Conservation (phyloP, 2,329 filamentous ascomycete genomes). For the Claviceps digitariae region DNA sequence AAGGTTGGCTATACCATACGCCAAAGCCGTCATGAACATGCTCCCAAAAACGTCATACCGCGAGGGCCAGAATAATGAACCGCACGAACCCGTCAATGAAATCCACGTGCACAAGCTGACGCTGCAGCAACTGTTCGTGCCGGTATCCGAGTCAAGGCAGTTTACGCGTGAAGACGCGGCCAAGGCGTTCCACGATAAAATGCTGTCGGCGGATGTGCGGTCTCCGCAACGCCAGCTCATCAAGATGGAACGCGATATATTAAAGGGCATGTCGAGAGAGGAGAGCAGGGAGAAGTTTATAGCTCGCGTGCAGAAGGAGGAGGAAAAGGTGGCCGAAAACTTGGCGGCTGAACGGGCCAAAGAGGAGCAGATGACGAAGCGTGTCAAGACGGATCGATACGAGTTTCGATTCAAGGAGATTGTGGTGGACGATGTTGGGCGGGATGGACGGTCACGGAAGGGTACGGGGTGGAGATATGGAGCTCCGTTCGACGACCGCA, state of each 20-base stretch:
- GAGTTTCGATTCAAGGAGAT: conserved; percentile 51
- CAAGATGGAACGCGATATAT: conserved; percentile 35
- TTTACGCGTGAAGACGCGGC: conserved; percentile 55
- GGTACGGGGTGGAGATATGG: conserved; percentile 52
- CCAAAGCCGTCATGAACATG: conserved; percentile 64
- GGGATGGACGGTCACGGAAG: conserved; percentile 33
- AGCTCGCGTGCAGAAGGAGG: conserved; percentile 28
- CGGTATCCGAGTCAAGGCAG: conserved; percentile 47
- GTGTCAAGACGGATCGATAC: conserved; percentile 37
- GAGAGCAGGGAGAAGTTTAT: conserved; percentile 29
- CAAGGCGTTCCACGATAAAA: conserved; percentile 44
- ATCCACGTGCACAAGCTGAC: conserved; percentile 48
- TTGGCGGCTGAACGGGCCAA: conserved; percentile 19
- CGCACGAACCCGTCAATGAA: conserved; percentile 51
- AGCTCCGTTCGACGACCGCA: conserved; percentile 47
- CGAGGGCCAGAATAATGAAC: conserved; percentile 31
- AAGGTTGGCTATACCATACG: conserved; percentile 62
- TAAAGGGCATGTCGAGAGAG: conserved; percentile 20
- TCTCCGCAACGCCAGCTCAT: conserved; percentile 51
- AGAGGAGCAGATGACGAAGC: conserved; percentile 27
- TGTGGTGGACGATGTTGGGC: conserved; percentile 42
- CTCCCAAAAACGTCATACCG: conserved; percentile 54
- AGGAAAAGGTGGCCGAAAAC: conserved; percentile 23
- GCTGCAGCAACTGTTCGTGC: conserved; percentile 51
- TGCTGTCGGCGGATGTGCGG: conserved; percentile 47